Evolutionary conservation across 768 basidiomycete species (phyloP), one percentile per base, ranked within the genome.

Genomic region (Suillus lakei): DNA sequence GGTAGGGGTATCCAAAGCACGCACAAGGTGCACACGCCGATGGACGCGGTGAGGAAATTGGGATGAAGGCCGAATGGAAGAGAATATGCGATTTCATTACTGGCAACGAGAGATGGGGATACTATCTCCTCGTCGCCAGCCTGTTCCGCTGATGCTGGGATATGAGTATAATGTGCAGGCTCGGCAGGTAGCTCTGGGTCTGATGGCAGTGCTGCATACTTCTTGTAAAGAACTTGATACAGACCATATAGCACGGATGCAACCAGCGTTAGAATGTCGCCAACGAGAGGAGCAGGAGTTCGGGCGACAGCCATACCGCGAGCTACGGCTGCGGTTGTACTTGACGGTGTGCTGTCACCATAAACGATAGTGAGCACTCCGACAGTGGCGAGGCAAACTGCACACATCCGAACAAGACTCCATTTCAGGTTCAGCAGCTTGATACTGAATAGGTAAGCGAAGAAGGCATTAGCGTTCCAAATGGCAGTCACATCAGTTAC

Each of bases 401-500:
- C 90, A 30, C 85, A 73, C 38, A 95, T 77, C 50, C 86, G 89
- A 53, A 85, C 80, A 18, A 83, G 68, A 66, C 91, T 85, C 91
- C 90, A 90, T 68, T 82, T 80, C 30, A 87, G 78, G 26, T 84
- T 79, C 66, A 90, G 88, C 3, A 95, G 70, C 69, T 86, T 86
- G 66, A 96, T 87, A n/a, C 90, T 86, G 74, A 98, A 86, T 32
- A 95, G 74, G 73, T 98, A 99, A 6, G 93, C 92, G 76, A 95
- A 96, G 80, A 98, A 96, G 1, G 93, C 91, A 71, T 92, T 93
- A 9, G 91, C 89, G 73, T 97, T 96, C 88, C 92, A 95, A 32
- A 95, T 86, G 23, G 88, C 88, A 80, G 94, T 96, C 32, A 96
- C 87, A 77, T 96, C 93, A 69, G 89, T 91, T 32, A 95, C 82